Evolutionary conservation across 306 rosid genomes (phyloP), one percentile per base, ranked within the genome.

Genomic region (Mimosa pudica): DNA sequence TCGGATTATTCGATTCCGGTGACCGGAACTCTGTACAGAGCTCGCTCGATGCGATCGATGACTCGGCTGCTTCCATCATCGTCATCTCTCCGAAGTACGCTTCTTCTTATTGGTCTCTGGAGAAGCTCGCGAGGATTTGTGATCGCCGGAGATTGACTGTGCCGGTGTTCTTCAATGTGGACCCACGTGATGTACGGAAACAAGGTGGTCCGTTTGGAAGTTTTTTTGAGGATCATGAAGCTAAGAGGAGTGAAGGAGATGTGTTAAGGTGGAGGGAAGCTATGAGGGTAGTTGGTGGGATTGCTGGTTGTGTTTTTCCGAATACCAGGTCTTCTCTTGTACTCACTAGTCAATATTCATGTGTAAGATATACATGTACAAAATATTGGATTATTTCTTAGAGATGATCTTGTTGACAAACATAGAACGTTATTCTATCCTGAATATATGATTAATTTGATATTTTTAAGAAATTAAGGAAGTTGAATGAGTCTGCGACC

Each of bases 11-110:
- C 30, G 30, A 24, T 24, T 24, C 30, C 30, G 30, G 30, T 24
- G 30, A 24, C 30, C 30, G 30, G 30, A 24, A 81, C 76, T 64
- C 70, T 0, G 72, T 9, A 48, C 52, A 80, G 33, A 44, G 62
- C 47, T 70, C 82, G 11, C 69, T 86, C n/a, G 86, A 79, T 30
- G 92, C 89, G 8, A 86, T 88, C 54, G 82, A 84, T 6, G 92
- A 82, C 73, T 88, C 89, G 17, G 88, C 88, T 1, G 88, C 86
- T 9, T 82, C 86, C 10, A 70, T 88, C 35, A 67, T 82, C 42
- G 73, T 86, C 36, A 0, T 88, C 44, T 86, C 88, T 12, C 80
- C 24, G n/a, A 45, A 52, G 2, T 88, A 86, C 35, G 88, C 86
- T 16, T 44, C 84, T 3, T 86, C 89, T 0, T 68, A 80, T 30